phyloP scores from a whole-genome alignment of 192 early-diverging fungal species.

The Umbelopsis sp. region DNA sequence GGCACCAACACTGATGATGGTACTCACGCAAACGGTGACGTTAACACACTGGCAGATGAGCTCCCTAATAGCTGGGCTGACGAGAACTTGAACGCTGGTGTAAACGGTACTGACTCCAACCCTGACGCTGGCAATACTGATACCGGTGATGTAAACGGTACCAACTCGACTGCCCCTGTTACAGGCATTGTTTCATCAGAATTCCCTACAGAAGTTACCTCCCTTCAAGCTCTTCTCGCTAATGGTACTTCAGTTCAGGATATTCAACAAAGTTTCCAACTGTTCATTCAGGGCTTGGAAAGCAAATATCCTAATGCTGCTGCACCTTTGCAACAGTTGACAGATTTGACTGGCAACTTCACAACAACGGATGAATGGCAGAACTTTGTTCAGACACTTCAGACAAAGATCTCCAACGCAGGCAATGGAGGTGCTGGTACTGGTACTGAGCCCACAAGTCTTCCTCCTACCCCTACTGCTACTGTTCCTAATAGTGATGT shows the following conservation, averaged over 20 bases:
- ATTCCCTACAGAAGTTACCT: not conserved
- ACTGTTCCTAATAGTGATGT: too few species aligned
- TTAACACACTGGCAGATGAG: too few species aligned
- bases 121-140: not conserved
- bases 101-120: not conserved
- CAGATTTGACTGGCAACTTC: not conserved
- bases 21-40: too few species aligned
- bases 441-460: not conserved
- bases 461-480: too few species aligned
- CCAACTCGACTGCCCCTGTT: not conserved
- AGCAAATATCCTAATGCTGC: not conserved
- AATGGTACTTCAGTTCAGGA: slow-evolving; percentile 7
- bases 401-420: not conserved
- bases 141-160: not conserved
- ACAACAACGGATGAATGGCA: slow-evolving; percentile 22
- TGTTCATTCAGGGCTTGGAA: not conserved
- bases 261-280: slow-evolving; percentile 5
- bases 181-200: not conserved
- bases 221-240: not conserved
- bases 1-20: not conserved
- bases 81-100: not conserved
- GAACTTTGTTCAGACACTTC: not conserved
- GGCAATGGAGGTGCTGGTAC: not conserved
- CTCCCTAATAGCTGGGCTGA: not conserved
- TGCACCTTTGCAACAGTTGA: slow-evolving; percentile 4